Evolutionary conservation across 75 land plant genomes (phyloP).

Genomic region (Selaginella moellendorffii): DNA sequence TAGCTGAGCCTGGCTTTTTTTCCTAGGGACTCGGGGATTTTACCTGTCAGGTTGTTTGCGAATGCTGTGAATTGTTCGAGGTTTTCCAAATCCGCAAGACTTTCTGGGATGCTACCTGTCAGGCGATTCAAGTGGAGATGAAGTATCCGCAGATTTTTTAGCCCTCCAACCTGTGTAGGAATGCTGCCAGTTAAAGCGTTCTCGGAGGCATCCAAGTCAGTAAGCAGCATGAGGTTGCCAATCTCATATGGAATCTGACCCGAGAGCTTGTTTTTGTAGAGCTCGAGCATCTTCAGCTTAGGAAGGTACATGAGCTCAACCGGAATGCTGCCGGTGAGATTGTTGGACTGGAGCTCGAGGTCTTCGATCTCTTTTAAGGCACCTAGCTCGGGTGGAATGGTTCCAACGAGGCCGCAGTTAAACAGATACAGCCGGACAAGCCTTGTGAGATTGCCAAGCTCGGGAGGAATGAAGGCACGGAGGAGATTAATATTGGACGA

Average conservation of each 20-base stretch:
- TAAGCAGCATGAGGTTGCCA: constrained; percentile 37
- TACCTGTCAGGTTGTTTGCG: constrained; percentile 42
- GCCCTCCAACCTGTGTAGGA: constrained; percentile 27
- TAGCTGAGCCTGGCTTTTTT: not conserved
- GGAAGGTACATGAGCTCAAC: constrained; percentile 55
- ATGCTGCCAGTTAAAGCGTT: constrained; percentile 37
- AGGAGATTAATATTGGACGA: too few relatives aligned
- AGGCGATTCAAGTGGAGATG: constrained; percentile 39
- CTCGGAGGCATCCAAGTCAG: constrained; percentile 39
- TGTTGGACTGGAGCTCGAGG: constrained; percentile 11
- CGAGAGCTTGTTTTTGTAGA: constrained; percentile 35
- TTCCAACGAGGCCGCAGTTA: not conserved
- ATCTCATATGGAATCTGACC: constrained; percentile 51
- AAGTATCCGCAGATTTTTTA: constrained; percentile 32
- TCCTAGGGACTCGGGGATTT: constrained; percentile 33
- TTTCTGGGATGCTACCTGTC: constrained; percentile 32
- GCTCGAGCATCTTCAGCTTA: constrained; percentile 36
- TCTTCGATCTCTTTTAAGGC: not conserved
- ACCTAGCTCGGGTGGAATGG: not conserved
- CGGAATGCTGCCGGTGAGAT: constrained; percentile 35
- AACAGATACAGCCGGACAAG: not conserved
- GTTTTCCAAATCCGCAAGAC: constrained; percentile 34
- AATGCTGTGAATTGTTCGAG: constrained; percentile 34
- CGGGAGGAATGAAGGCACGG: not conserved
- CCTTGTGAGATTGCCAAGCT: not conserved